Evolutionary conservation across 2,329 filamentous ascomycete species (phyloP), one percentile per base, ranked within the genome.

Genomic region (Graphium sp.): DNA sequence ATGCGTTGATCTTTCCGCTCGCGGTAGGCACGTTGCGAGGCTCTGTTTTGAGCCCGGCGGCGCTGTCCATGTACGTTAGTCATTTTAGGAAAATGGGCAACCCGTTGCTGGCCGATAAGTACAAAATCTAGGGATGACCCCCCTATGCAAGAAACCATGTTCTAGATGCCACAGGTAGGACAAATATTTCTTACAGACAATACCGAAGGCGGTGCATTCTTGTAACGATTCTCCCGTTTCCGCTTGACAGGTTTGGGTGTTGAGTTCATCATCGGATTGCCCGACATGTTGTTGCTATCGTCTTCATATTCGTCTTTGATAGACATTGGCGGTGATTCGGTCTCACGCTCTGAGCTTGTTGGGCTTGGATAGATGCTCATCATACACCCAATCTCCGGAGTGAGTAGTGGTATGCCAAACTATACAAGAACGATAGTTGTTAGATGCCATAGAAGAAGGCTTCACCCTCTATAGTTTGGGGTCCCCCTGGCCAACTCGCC

Each of bases 201-300:
- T 9, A 63, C 60, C 5, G 57, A 56, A 1, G 58, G 56, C 2
- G 60, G 56, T 2, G 60, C 60, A 31, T 65, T 62, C 41, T 63
- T 62, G 37, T 66, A 65, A 27, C 60, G 49, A 42, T 62, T 64
- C 37, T 62, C 58, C 2, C 60, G 51, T 40, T 60, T 63, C 31
- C 58, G 49, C 43, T 62, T 62, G 20, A 54, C 21, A 25, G 8
- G 23, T 10, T 16, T 30, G 22, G 18, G 7, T 22, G 24, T 28
- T 25, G 26, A 14, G 18, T 17, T 14, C n/a, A n/a, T n/a, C n/a
- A n/a, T n/a, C n/a, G n/a, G n/a, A n/a, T n/a, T n/a, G n/a, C n/a
- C n/a, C n/a, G n/a, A n/a, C n/a, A n/a, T n/a, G n/a, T n/a, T n/a
- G n/a, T n/a, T n/a, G n/a, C n/a, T n/a, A n/a, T n/a, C n/a, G n/a